Evolutionary conservation across 169 alveolate species (phyloP), one percentile per base, ranked within the genome.

Genomic region (Ichthyophthirius multifiliis): DNA sequence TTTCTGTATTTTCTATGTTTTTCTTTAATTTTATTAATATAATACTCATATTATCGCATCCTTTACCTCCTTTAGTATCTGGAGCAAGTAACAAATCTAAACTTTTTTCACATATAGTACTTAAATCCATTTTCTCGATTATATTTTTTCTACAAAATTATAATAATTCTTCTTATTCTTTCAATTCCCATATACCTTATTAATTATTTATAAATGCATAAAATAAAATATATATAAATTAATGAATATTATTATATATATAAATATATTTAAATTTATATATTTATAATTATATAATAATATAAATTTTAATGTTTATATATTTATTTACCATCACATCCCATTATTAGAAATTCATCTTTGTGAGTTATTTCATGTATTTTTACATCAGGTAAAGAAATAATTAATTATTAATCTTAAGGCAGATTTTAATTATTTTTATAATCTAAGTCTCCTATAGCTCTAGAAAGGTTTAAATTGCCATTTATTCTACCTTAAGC

Each of bases 241-340:
- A n/a, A n/a, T n/a, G n/a, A n/a, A n/a, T n/a, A n/a, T n/a, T n/a
- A n/a, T n/a, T n/a, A n/a, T n/a, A n/a, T n/a, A n/a, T n/a, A n/a
- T n/a, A n/a, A n/a, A n/a, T n/a, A n/a, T n/a, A n/a, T n/a, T n/a
- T n/a, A n/a, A n/a, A n/a, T n/a, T n/a, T n/a, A n/a, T n/a, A n/a
- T n/a, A n/a, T n/a, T n/a, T n/a, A n/a, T n/a, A n/a, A n/a, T n/a
- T n/a, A n/a, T n/a, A n/a, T n/a, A n/a, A n/a, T n/a, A n/a, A n/a
- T n/a, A n/a, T n/a, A n/a, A n/a, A n/a, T n/a, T n/a, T n/a, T n/a
- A n/a, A n/a, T n/a, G n/a, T n/a, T n/a, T n/a, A n/a, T n/a, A n/a
- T n/a, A n/a, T n/a, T n/a, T n/a, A n/a, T n/a, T n/a, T n/a, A n/a
- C 99, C 99, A 89, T 98, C 99, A 93, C 99, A 98, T 15, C 99